Evolutionary conservation across 1,284 basidiomycete species (phyloP), one percentile per base, ranked within the genome.

Genomic region (Ustanciosporium gigantosporum): DNA sequence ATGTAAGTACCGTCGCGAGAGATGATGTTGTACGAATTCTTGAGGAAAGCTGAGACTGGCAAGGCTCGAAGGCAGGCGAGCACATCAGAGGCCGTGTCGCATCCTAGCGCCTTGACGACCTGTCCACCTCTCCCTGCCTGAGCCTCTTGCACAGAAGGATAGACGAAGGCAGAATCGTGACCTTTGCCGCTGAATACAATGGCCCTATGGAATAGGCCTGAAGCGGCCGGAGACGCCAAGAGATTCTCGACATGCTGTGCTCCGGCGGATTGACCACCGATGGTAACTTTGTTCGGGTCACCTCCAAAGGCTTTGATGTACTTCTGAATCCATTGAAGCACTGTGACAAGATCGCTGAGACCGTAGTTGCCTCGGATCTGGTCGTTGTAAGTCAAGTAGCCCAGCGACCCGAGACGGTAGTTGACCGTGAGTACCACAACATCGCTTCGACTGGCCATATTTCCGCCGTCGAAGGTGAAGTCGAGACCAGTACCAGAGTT

Each of bases 201-300:
- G 3, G 60, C 55, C 11, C 46, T 45, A 21, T 64, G 48, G 40
- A 64, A 64, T 19, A 64, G 60, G 0, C 48, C 48, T 4, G 44
- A 39, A 7, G 53, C 59, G 14, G 47, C 41, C 5, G 65, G 51
- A 3, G 51, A 52, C 17, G 53, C 60, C 5, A 68, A 52, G 31
- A 68, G 40, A 23, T 45, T 55, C 22, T 47, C 38, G 6, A 68
- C 55, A 8, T 53, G 48, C 34, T 64, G 60, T 2, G 88, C 92
- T 36, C 92, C 92, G 20, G 85, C 85, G 70, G 88, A 91, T 77
- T 95, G 91, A 9, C 92, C 92, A 21, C 88, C 89, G 17, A 95
- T 68, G 0, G 90, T 91, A 59, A 95, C 84, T 57, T 84, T 84
- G 4, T 81, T 39, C 4, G 67, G 57, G 55, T 82, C 78, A 5